These are phyloP conservation scores for Aspergillaceae sp. DNA, from an alignment of 2,329 filamentous ascomycete genomes.

Conservation along the genomic window DNA sequence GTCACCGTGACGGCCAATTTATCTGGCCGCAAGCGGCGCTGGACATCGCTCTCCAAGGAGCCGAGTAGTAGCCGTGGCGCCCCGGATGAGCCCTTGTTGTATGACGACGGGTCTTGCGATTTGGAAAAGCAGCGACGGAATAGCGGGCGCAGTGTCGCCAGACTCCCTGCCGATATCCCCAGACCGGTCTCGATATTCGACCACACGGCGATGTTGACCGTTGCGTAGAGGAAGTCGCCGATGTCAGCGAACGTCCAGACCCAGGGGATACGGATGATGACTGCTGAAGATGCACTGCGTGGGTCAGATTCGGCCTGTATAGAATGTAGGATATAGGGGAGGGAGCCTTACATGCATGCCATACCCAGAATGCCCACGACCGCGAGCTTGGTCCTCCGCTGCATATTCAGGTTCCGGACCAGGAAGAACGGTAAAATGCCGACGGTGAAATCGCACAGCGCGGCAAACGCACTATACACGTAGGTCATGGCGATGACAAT, in stretches of 20 bases:
- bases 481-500: constrained; percentile 28
- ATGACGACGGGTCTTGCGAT: constrained; percentile 10
- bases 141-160: constrained; percentile 39
- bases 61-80: constrained; percentile 16
- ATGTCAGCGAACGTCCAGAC: constrained; percentile 27
- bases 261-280: constrained; percentile 40
- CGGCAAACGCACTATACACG: constrained; percentile 25
- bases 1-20: constrained; percentile 23
- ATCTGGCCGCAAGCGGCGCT: constrained; percentile 19
- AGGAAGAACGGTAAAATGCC: constrained; percentile 47
- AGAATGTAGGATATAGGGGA: constrained; percentile 12
- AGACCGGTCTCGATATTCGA: constrained; percentile 27
- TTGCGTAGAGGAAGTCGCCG: constrained; percentile 33
- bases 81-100: constrained; percentile 6
- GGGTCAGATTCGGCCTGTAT: constrained; percentile 19
- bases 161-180: constrained; percentile 38
- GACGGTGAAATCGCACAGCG: constrained; percentile 44
- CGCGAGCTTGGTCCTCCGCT: constrained; percentile 42
- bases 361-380: constrained; percentile 47
- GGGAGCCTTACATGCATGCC: constrained; percentile 40
- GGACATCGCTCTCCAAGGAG: constrained; percentile 14
- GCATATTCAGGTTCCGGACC: constrained; percentile 49
- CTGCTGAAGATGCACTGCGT: constrained; percentile 35
- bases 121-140: constrained; percentile 29
- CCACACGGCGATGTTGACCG: constrained; percentile 37